phyloP scores from a whole-genome alignment of 129 eudicot species.

The Lactuca sativa region DNA sequence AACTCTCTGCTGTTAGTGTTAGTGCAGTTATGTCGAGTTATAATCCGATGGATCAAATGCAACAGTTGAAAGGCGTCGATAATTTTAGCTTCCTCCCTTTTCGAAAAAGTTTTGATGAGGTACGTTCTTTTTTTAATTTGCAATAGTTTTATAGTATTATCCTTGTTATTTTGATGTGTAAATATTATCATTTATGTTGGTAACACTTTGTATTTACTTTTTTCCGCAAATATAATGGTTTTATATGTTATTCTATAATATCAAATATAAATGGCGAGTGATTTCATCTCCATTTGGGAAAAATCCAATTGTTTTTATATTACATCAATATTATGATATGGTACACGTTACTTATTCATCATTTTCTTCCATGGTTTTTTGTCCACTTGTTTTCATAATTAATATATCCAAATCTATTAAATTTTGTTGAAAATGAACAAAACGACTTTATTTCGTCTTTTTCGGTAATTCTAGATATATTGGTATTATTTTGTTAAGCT shows the following conservation, averaged over 20 bases:
- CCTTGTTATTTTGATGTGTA: background rate
- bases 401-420: background rate
- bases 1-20: conserved; percentile 44
- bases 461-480: background rate
- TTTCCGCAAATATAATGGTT: background rate
- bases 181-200: background rate
- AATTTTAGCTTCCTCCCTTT: conserved; percentile 69
- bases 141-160: background rate
- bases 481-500: background rate
- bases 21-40: conserved; percentile 51
- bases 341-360: background rate
- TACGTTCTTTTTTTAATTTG: conserved; percentile 13
- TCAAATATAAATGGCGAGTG: background rate
- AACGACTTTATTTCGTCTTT: background rate
- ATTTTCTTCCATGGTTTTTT: background rate
- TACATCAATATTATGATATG: background rate
- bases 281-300: background rate
- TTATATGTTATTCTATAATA: background rate
- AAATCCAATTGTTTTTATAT: background rate
- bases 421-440: background rate
- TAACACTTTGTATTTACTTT: background rate
- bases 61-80: conserved; percentile 66
- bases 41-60: conserved; percentile 58
- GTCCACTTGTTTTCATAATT: background rate
- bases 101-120: conserved; percentile 76